A percentile compares a stretch with the other conserved stretches of the same genome.
These are phyloP conservation scores for Suhomyces anneliseae DNA, from an alignment of 1,139 yeast genomes.

Conservation along the genomic window DNA sequence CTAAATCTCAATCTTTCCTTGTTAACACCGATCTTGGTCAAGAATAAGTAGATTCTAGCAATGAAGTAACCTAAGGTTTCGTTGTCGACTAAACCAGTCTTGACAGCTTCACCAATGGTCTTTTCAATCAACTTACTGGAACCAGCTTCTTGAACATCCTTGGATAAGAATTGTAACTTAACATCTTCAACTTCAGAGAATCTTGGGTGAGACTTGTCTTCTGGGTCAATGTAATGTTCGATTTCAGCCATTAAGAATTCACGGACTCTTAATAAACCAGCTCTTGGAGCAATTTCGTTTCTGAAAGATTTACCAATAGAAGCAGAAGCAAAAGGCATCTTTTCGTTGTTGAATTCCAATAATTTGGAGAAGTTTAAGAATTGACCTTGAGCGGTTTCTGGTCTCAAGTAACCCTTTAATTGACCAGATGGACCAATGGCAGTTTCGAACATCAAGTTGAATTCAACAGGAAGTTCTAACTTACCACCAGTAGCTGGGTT, in stretches of 20 bases:
- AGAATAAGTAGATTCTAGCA: constrained; percentile 86
- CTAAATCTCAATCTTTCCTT: constrained; percentile 84
- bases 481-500: constrained; percentile 89
- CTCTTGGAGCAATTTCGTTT: constrained; percentile 97
- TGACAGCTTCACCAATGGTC: constrained; percentile 88
- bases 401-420: constrained; percentile 92
- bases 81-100: constrained; percentile 85
- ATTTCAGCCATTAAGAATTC: constrained; percentile 99
- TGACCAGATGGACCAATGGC: constrained; percentile 99
- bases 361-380: constrained; percentile 92
- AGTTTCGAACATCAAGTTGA: constrained; percentile 98
- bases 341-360: constrained; percentile 90
- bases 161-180: constrained; percentile 76
- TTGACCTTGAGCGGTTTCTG: constrained; percentile 99
- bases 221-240: constrained; percentile 97
- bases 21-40: constrained; percentile 88
- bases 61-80: constrained; percentile 96
- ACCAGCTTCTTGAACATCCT: constrained; percentile 84
- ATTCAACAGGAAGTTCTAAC: constrained; percentile 88
- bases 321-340: constrained; percentile 99
- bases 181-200: constrained; percentile 75
- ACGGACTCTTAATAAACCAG: constrained; percentile 96
- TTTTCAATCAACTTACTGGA: constrained; percentile 62
- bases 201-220: constrained; percentile 76
- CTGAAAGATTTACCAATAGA: constrained; percentile 98